A percentile compares a stretch with the other conserved stretches of the same genome.
These are phyloP conservation scores for Tricholoma flavovirens DNA, from an alignment of 768 basidiomycete species.

Conservation along the genomic window DNA sequence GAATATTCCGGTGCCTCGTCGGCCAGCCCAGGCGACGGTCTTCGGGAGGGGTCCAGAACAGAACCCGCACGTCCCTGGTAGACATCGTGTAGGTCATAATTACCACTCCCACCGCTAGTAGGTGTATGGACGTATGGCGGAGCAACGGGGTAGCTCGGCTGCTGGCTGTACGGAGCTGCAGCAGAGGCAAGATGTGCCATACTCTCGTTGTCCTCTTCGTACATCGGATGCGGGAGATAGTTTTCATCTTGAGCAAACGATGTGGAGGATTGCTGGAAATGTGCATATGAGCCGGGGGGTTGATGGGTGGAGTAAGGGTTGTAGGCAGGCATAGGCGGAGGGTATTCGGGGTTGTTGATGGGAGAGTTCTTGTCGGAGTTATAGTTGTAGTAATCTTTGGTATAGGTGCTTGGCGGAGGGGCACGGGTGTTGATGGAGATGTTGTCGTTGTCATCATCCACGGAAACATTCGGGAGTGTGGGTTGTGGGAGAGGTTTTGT, in stretches of 20 bases:
- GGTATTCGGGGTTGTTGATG: conserved; percentile 35
- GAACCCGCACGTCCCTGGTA: conserved; percentile 47
- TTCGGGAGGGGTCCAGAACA: conserved; percentile 19
- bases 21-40: conserved; percentile 20
- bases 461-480: conserved; percentile 86
- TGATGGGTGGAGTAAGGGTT: conserved; percentile 60
- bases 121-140: conserved; percentile 12
- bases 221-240: conserved; percentile 34
- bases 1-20: conserved; percentile 20
- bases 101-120: conserved; percentile 19
- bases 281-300: conserved; percentile 40
- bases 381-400: conserved; percentile 52
- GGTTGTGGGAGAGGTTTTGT: conserved; percentile 86
- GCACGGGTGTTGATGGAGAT: conserved; percentile 53
- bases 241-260: conserved; percentile 49
- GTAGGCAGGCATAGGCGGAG: conserved; percentile 75
- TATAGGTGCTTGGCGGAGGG: conserved; percentile 49
- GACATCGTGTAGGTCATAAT: conserved; percentile 47
- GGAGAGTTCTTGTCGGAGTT: conserved; percentile 44
- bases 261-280: conserved; percentile 54
- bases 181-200: conserved; percentile 50
- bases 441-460: conserved; percentile 63
- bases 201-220: conserved; percentile 70
- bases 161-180: conserved; percentile 55
- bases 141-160: conserved; percentile 18